Evolutionary conservation across 2,329 filamentous ascomycete species (phyloP), one percentile per base, ranked within the genome.

Genomic region (Pseudocercospora eumusae): DNA sequence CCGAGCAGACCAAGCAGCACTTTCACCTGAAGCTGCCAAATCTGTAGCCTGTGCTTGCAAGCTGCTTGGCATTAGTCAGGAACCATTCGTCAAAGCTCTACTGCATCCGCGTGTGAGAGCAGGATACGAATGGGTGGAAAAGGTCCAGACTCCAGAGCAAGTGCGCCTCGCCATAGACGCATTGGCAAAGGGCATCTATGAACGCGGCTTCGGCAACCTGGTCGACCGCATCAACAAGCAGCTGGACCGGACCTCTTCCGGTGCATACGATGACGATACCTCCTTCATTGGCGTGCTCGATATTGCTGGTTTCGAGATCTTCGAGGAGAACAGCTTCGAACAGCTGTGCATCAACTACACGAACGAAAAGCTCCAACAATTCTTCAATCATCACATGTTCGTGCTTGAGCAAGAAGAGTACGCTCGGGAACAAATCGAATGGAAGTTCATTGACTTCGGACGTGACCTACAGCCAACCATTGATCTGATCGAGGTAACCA

Each of bases 321-420:
- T 99, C 71, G 93, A 99, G 70, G 86, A 91, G 72, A 99, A 99
- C 80, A 97, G 93, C 80, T 99, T 99, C 72, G 95, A 99, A 76
- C 95, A 99, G 76, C 84, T 99, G 5, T 99, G 95, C 81, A 99
- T 99, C 83, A 99, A 99, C 78, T 99, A 99, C 78, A 98, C 96
- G 64, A 99, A 99, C 78, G 95, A 99, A 77, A 99, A 97, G 76
- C 86, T 99, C 6, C 95, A 99, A 73, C 95, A 99, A 70, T 99
- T 99, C 77, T 99, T 99, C 84, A 99, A 99, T 72, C 95, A 99
- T 75, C 96, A 99, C 80, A 99, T 99, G 95, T 99, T 99, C 73
- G 95, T 99, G 9, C 82, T 99, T 7, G 95, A 99, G 75, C 95
- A 99, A 73, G 95, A 99, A 76, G 95, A 99, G 75, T 99, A 99